A percentile compares a stretch with the other conserved stretches of the same genome.
These are phyloP conservation scores for Pichia sp. DNA, from an alignment of 1,139 yeast species.

Conservation along the genomic window DNA sequence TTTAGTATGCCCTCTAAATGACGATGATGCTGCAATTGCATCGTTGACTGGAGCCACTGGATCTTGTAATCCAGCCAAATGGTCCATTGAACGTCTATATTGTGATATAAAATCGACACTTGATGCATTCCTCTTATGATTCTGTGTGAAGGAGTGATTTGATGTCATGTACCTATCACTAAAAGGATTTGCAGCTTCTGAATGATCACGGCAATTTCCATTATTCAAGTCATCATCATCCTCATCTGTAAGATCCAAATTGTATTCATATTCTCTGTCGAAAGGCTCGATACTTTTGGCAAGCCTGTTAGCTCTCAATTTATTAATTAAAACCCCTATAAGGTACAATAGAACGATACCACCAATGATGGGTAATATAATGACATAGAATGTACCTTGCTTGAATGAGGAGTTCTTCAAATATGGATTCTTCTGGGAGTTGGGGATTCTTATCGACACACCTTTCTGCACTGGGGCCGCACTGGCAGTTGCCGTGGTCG, in stretches of 20 bases:
- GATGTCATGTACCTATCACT: slow-evolving; percentile 2
- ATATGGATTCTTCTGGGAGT: slow-evolving; percentile 14
- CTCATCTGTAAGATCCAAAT: too few species aligned
- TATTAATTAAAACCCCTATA: slow-evolving; percentile 10
- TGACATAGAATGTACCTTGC: slow-evolving; percentile 18
- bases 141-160: background rate
- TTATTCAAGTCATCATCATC: background rate
- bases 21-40: too few species aligned
- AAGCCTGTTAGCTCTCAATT: slow-evolving; percentile 12
- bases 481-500: too few species aligned
- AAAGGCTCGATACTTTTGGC: slow-evolving; percentile 12
- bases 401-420: slow-evolving; percentile 7
- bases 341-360: slow-evolving; percentile 14
- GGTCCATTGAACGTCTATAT: slow-evolving; percentile 12
- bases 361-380: slow-evolving; percentile 16
- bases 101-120: slow-evolving; percentile 10
- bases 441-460: slow-evolving; percentile 5
- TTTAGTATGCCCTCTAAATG: too few species aligned
- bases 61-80: slow-evolving; percentile 6
- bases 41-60: too few species aligned
- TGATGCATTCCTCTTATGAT: slow-evolving; percentile 1
- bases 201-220: background rate
- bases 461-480: background rate
- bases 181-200: slow-evolving; percentile 9
- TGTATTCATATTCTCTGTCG: slow-evolving; percentile 14